Evolutionary conservation across 176 grass and related monocot species (phyloP).

Genomic region (Oryza glaberrima): DNA sequence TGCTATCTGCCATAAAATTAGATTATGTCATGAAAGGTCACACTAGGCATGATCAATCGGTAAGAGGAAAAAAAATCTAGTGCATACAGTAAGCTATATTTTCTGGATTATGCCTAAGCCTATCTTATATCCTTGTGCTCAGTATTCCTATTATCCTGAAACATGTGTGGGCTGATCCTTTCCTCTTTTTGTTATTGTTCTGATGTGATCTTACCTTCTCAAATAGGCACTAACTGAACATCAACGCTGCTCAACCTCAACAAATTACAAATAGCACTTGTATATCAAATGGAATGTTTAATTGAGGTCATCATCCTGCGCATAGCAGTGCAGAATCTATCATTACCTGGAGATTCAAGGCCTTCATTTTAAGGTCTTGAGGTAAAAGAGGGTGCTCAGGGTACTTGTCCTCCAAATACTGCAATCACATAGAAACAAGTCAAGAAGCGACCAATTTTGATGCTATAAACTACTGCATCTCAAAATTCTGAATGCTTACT

Average conservation of each 20-base stretch:
- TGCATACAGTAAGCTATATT: not conserved
- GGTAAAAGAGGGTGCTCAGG: conserved; percentile 46
- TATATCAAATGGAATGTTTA: not conserved
- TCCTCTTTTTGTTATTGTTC: not conserved
- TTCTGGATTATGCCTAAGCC: not conserved
- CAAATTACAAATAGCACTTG: not conserved
- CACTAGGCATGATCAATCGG: not conserved
- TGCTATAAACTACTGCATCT: not conserved
- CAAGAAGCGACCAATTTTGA: not conserved
- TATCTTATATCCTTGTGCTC: not conserved
- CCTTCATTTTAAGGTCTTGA: conserved; percentile 46
- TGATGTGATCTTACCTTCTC: not conserved
- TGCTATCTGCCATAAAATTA: conserved; percentile 49
- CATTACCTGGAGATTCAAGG: conserved; percentile 58
- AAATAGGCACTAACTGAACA: not conserved
- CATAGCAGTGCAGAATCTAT: not conserved
- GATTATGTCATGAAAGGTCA: not conserved
- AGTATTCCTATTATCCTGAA: conserved; percentile 12
- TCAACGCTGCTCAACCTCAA: not conserved
- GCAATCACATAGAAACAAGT: conserved; percentile 5
- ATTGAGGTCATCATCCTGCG: not conserved
- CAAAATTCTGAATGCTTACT: conserved; percentile 30
- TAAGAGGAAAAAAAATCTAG: not conserved
- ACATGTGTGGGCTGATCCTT: not conserved
- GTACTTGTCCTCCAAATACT: conserved; percentile 65